phyloP scores from a whole-genome alignment of 345 rosid species.

The Hibiscus tridactylites region DNA sequence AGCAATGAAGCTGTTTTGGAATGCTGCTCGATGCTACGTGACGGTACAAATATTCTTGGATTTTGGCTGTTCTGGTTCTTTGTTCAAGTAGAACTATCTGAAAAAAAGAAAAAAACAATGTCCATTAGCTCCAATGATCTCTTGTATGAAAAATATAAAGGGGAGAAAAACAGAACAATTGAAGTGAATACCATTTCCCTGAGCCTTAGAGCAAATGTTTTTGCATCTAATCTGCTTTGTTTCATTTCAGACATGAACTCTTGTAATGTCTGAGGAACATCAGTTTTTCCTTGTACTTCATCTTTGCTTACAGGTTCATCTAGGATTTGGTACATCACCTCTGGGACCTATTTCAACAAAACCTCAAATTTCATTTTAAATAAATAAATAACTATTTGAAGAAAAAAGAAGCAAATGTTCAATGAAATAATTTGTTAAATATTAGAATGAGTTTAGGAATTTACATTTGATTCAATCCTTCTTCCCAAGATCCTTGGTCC shows the following conservation, averaged over 20 bases:
- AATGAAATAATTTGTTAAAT: neutral
- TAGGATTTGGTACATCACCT: conserved; percentile 64
- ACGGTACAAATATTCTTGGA: conserved; percentile 82
- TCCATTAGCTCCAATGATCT: neutral
- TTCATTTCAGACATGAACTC: conserved; percentile 70
- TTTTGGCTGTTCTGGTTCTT: conserved; percentile 87
- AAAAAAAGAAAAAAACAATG: conserved; percentile 10
- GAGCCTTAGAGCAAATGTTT: conserved; percentile 75
- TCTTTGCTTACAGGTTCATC: conserved; percentile 52
- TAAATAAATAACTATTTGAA: too few relatives aligned
- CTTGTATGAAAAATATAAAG: neutral
- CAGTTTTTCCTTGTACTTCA: conserved; percentile 61
- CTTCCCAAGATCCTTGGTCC: conserved; percentile 71
- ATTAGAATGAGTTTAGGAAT: neutral
- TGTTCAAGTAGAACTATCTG: conserved; percentile 73
- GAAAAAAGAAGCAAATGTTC: neutral
- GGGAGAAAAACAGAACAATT: neutral
- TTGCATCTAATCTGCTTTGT: conserved; percentile 53
- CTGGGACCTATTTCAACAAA: conserved; percentile 54
- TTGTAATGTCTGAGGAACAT: conserved; percentile 72
- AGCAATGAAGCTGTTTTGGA: conserved; percentile 89
- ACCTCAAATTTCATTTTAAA: conserved; percentile 3
- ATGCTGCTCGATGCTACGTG: conserved; percentile 95
- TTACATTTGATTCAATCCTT: conserved; percentile 58
- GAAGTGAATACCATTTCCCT: conserved; percentile 61